phyloP scores from a whole-genome alignment of 2,329 filamentous ascomycete genomes.

The Malbranchea cinnamomea region DNA sequence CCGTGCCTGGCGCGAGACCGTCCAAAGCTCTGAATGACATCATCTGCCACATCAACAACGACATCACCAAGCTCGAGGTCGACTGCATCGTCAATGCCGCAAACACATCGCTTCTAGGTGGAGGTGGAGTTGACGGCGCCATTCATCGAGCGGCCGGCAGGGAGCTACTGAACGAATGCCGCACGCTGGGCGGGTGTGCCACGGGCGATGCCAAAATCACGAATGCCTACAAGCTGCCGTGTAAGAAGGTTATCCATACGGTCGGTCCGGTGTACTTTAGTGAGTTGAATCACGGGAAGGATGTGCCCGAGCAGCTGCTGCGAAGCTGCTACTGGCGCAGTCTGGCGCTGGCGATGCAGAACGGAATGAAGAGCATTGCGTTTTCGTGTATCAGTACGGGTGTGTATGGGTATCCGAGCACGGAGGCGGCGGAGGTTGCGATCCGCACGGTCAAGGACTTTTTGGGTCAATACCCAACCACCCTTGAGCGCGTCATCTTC shows the following conservation, averaged over 20 bases:
- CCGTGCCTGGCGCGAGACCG: slow-evolving; percentile 18
- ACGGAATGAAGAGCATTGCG: slow-evolving; percentile 55
- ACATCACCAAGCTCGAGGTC: slow-evolving; percentile 66
- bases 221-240: slow-evolving; percentile 57
- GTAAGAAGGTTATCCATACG: slow-evolving; percentile 69
- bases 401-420: slow-evolving; percentile 71
- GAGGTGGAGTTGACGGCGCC: slow-evolving; percentile 79
- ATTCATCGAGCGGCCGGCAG: slow-evolving; percentile 74
- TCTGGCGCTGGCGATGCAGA: slow-evolving; percentile 55
- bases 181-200: slow-evolving; percentile 52
- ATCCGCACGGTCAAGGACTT: slow-evolving; percentile 44
- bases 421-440: slow-evolving; percentile 57
- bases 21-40: slow-evolving; percentile 51
- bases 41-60: slow-evolving; percentile 56
- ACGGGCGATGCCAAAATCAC: slow-evolving; percentile 80
- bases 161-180: slow-evolving; percentile 54
- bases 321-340: slow-evolving; percentile 54
- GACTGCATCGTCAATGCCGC: slow-evolving; percentile 91
- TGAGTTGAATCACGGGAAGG: slow-evolving; percentile 19
- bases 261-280: slow-evolving; percentile 66
- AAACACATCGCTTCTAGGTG: slow-evolving; percentile 62
- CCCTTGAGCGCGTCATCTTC: slow-evolving; percentile 62
- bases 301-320: slow-evolving; percentile 28
- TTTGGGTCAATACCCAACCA: slow-evolving; percentile 28
- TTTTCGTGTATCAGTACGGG: slow-evolving; percentile 82